These are phyloP conservation scores for Delphinella strobiligena DNA, from an alignment of 2,329 filamentous ascomycete species.

Conservation along the genomic window DNA sequence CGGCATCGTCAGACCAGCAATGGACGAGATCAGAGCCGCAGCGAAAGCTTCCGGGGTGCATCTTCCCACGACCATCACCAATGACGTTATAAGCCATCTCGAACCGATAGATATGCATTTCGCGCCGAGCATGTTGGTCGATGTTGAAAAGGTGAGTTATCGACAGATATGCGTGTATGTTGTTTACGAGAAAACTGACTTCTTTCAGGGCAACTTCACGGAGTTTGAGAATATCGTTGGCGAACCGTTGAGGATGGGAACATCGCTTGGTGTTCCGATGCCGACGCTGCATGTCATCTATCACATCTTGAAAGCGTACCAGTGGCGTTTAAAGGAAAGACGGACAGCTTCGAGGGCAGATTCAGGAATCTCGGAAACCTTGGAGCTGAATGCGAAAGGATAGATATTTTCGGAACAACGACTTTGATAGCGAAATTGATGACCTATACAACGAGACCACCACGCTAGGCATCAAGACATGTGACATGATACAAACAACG, in stretches of 20 bases:
- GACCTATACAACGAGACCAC: no score
- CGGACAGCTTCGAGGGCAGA: background rate
- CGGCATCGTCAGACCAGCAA: conserved; percentile 39
- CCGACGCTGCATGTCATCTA: conserved; percentile 39
- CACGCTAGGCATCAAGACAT: no score
- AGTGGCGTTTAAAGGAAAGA: conserved; percentile 20
- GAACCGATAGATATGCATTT: conserved; percentile 40
- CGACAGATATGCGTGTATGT: no score
- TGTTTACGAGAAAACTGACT: background rate
- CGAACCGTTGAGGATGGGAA: conserved; percentile 41
- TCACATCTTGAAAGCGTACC: conserved; percentile 34
- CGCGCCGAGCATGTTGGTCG: conserved; percentile 43
- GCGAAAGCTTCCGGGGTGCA: conserved; percentile 31
- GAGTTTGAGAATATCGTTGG: conserved; percentile 46
- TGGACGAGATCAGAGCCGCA: conserved; percentile 40
- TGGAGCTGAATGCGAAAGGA: no score
- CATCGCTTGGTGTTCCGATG: conserved; percentile 34
- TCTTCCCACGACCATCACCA: no score
- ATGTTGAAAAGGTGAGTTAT: conserved; percentile 22
- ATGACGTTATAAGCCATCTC: no score
- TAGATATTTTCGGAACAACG: no score
- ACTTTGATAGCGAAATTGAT: no score
- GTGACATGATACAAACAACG: no score
- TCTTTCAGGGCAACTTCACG: conserved; percentile 41
- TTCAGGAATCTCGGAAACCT: no score